Base-by-base conservation (phyloP, 148 eudicot genomes). In the Camellia lanceoleosa region DNA sequence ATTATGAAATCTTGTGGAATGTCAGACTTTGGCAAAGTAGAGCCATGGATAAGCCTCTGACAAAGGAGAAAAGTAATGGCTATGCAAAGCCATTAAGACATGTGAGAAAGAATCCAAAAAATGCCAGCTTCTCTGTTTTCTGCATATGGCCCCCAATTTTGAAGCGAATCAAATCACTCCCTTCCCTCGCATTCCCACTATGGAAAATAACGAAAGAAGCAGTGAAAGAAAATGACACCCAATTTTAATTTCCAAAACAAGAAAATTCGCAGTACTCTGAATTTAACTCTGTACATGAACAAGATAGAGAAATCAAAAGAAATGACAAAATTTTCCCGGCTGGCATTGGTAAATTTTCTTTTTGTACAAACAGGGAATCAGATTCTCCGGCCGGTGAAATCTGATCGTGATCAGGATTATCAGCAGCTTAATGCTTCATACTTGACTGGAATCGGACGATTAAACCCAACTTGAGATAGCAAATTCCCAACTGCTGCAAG, bases 391-490 rank as follows among this genome's bases (percentile, higher is more conserved):
- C 83, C 47, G 64, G 73, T 62, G 68, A 75, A 6, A 16, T 55
- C 23, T 42, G 18, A n/a, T 68, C 55, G n/a, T 73, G 46, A 54
- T 49, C 52, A 85, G 46, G 90, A 87, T 52, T 18, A 70, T 88
- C 81, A 96, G 80, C 99, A 96, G 85, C 85, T 96, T 77, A 96
- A 84, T 10, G 95, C 99, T 73, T 96, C 99, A 19, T 90, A 96
- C 82, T 96, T 96, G 54, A 93, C 82, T n/a, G 93, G 70, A 41
- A 96, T 80, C 2, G 94, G 95, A 59, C 90, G 93, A 74, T 92
- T 92, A 74, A 92, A 96, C 77, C 97, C 89, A 59, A 82, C 84
- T 23, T 93, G 98, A 12, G 99, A 90, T 2, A 96, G 87, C 87
- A 96, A 87, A 85, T 72, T 91, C 38, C 98, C 98, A 5, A 93